Evolutionary conservation across 768 basidiomycete genomes (phyloP).

Genomic region (Agrocybe praecox): DNA sequence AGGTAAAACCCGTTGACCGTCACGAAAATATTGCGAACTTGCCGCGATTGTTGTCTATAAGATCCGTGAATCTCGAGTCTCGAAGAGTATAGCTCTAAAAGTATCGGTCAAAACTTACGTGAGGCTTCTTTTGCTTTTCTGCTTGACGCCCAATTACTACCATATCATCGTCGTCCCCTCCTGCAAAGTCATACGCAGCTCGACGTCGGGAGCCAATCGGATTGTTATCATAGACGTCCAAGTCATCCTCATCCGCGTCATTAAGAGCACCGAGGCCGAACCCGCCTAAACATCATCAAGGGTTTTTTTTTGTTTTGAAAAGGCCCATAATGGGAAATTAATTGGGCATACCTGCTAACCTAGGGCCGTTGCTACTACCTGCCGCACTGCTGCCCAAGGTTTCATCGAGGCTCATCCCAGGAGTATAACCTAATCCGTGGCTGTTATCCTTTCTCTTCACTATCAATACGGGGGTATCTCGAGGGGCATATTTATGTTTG

Average conservation of each 20-base stretch:
- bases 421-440: conserved; percentile 83
- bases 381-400: conserved; percentile 44
- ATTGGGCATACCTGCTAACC: conserved; percentile 49
- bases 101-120: conserved; percentile 26
- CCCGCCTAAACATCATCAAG: conserved; percentile 53
- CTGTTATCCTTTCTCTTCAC: conserved; percentile 73
- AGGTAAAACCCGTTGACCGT: conserved; percentile 71
- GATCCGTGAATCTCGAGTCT: background rate
- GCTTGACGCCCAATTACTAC: conserved; percentile 41
- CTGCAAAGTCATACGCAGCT: conserved; percentile 66
- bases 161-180: conserved; percentile 65
- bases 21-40: conserved; percentile 55
- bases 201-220: conserved; percentile 40
- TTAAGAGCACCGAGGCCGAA: conserved; percentile 90
- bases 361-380: conserved; percentile 44
- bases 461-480: conserved; percentile 68
- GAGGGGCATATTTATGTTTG: conserved; percentile 86
- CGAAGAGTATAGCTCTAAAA: background rate
- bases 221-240: conserved; percentile 75
- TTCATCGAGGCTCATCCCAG: conserved; percentile 63
- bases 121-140: conserved; percentile 20
- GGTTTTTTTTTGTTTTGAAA: no score
- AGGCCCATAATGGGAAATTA: background rate
- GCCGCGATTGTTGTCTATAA: conserved; percentile 14
- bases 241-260: conserved; percentile 92